phyloP scores from a whole-genome alignment of 1,139 yeast genomes.

The Hyphopichia wangnamkhiaoensis region DNA sequence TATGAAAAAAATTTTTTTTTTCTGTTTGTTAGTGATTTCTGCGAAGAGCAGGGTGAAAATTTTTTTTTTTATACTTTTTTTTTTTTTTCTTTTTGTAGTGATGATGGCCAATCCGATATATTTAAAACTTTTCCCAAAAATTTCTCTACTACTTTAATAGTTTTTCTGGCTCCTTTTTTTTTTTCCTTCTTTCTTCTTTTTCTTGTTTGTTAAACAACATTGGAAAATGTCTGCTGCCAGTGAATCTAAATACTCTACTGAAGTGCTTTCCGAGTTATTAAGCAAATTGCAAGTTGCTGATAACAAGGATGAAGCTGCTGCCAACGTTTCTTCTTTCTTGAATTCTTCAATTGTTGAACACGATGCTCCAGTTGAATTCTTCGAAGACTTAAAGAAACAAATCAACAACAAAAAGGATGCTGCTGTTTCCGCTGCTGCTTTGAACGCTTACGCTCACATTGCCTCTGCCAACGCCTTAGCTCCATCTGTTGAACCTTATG shows the following conservation, averaged over 20 bases:
- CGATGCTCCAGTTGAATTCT: slow-evolving; percentile 93
- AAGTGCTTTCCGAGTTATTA: slow-evolving; percentile 93
- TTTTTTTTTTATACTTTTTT: slow-evolving; percentile 4
- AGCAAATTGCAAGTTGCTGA: slow-evolving; percentile 92
- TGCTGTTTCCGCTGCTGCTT: slow-evolving; percentile 67
- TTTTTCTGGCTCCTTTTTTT: slow-evolving; percentile 23
- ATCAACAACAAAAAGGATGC: slow-evolving; percentile 78
- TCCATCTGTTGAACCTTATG: slow-evolving; percentile 93
- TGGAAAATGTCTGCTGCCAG: slow-evolving; percentile 61
- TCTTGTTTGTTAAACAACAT: slow-evolving; percentile 16
- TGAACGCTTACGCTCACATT: slow-evolving; percentile 82
- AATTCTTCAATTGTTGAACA: slow-evolving; percentile 98
- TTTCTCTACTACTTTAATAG: slow-evolving; percentile 7
- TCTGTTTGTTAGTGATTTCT: neutral
- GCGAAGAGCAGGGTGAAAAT: slow-evolving; percentile 6
- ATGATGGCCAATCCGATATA: slow-evolving; percentile 3
- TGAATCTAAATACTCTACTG: slow-evolving; percentile 64
- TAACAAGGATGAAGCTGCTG: slow-evolving; percentile 82
- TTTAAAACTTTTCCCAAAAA: slow-evolving; percentile 1
- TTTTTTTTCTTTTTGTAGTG: neutral
- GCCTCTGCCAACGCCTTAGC: slow-evolving; percentile 77
- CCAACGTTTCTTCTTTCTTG: slow-evolving; percentile 88
- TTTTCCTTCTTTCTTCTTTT: slow-evolving; percentile 7
- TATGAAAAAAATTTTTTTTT: too few relatives aligned
- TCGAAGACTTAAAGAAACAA: slow-evolving; percentile 72